Percentiles rank a stretch among this genome's conserved stretches.
Conservation (phyloP, 73 alveolate genomes). For the Blepharisma stoltei region DNA sequence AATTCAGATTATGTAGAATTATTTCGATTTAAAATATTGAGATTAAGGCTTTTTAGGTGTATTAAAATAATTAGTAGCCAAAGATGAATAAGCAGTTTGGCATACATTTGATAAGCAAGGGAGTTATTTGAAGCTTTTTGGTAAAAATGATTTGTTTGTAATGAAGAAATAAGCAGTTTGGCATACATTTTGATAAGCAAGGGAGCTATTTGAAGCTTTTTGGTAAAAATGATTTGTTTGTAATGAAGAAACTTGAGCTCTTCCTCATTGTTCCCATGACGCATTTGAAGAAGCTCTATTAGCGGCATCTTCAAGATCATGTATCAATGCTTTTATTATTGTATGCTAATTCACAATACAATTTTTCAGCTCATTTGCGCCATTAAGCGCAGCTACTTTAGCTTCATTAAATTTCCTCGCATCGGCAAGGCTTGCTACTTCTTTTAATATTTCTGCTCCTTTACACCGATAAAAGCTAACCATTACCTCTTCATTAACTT, state of each 20-base stretch:
- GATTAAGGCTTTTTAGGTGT: too few species aligned
- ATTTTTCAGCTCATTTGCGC: neutral
- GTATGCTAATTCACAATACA: neutral
- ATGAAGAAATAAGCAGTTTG: too few species aligned
- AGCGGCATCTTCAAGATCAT: neutral
- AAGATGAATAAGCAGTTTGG: too few species aligned
- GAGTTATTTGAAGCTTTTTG: too few species aligned
- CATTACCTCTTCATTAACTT: slow-evolving; percentile 36
- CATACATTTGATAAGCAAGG: too few species aligned
- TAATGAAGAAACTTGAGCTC: neutral
- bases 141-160: too few species aligned
- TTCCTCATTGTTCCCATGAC: neutral
- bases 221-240: too few species aligned
- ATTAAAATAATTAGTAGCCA: too few species aligned
- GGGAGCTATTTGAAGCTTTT: too few species aligned
- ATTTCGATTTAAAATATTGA: too few species aligned
- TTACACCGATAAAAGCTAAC: slow-evolving; percentile 34
- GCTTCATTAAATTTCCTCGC: neutral
- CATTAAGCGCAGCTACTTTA: neutral
- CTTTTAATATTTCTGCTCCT: slow-evolving; percentile 31
- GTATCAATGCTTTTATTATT: neutral
- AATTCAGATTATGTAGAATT: too few species aligned
- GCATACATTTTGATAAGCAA: too few species aligned
- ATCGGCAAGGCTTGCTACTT: slow-evolving; percentile 25
- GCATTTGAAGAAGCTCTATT: neutral